A percentile compares a stretch with the other conserved stretches of the same genome.
phyloP scores from a whole-genome alignment of 805 yeast genomes.

The Yarrowia sp. region DNA sequence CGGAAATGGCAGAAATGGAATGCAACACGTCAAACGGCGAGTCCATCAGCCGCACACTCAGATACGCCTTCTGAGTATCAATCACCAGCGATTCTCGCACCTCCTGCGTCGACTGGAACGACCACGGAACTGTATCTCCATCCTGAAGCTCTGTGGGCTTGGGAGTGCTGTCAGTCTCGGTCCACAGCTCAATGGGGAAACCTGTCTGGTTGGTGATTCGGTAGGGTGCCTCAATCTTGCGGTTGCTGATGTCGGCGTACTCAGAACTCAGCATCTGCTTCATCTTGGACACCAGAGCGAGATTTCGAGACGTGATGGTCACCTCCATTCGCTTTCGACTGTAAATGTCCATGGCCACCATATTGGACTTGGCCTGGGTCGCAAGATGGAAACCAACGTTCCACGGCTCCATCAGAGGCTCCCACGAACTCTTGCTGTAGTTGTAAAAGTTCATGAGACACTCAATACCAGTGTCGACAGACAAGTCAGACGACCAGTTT shows the following conservation, averaged over 20 bases:
- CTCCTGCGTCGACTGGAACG: slow-evolving; percentile 90
- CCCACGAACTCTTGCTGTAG: slow-evolving; percentile 84
- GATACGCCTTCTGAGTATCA: slow-evolving; percentile 54
- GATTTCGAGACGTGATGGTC: slow-evolving; percentile 74
- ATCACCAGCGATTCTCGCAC: slow-evolving; percentile 76
- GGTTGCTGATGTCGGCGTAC: slow-evolving; percentile 34
- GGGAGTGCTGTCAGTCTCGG: slow-evolving; percentile 44
- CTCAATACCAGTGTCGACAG: slow-evolving; percentile 63
- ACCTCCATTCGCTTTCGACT: slow-evolving; percentile 75
- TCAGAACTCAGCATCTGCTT: slow-evolving; percentile 43
- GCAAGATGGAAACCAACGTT: slow-evolving; percentile 69
- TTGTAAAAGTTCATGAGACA: slow-evolving; percentile 75
- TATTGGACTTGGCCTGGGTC: slow-evolving; percentile 44
- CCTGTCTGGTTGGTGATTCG: slow-evolving; percentile 82
- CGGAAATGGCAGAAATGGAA: slow-evolving; percentile 66
- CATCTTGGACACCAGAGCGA: slow-evolving; percentile 72
- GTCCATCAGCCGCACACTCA: slow-evolving; percentile 56
- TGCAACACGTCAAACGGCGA: slow-evolving; percentile 54
- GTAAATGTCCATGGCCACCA: slow-evolving; percentile 60
- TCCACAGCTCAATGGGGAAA: slow-evolving; percentile 74
- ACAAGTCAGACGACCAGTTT: slow-evolving; percentile 85
- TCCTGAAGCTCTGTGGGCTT: slow-evolving; percentile 39
- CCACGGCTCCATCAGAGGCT: slow-evolving; percentile 88
- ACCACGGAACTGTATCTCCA: slow-evolving; percentile 66
- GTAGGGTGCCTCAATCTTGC: slow-evolving; percentile 76